Percentiles rank a stretch among this genome's conserved stretches.
phyloP scores from a whole-genome alignment of 1,284 basidiomycete species.

The Trichosporon sp. region DNA sequence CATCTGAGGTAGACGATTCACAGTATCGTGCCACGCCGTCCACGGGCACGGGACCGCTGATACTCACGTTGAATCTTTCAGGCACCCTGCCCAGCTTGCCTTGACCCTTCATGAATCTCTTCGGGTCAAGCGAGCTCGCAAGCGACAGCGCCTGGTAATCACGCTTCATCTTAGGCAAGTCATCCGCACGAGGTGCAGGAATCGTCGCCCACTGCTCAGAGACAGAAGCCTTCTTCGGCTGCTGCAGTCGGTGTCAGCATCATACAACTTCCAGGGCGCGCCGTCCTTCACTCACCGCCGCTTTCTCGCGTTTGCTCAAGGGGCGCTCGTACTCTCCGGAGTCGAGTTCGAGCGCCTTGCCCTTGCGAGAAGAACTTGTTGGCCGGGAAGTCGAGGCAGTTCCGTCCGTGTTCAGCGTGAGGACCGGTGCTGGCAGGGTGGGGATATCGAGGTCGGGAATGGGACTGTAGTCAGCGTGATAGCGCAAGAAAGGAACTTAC shows the following conservation, averaged over 20 bases:
- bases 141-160: slow-evolving; percentile 92
- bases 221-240: slow-evolving; percentile 70
- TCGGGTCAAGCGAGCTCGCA: slow-evolving; percentile 91
- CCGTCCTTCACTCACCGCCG: slow-evolving; percentile 39
- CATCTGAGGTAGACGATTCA: background rate
- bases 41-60: background rate
- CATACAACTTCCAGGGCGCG: background rate
- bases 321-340: slow-evolving; percentile 60
- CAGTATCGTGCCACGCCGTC: background rate
- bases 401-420: slow-evolving; percentile 44
- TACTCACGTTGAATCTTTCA: slow-evolving; percentile 81
- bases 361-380: slow-evolving; percentile 21
- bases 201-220: slow-evolving; percentile 89
- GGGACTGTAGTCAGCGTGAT: slow-evolving; percentile 58
- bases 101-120: slow-evolving; percentile 88
- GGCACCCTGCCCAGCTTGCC: slow-evolving; percentile 73
- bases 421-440: slow-evolving; percentile 65
- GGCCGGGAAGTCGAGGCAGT: slow-evolving; percentile 34
- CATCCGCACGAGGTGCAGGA: slow-evolving; percentile 76
- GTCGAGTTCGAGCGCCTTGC: slow-evolving; percentile 42
- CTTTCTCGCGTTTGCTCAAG: slow-evolving; percentile 49
- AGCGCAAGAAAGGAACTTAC: slow-evolving; percentile 40
- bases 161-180: slow-evolving; percentile 78
- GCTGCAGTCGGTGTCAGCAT: slow-evolving; percentile 36
- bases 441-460: slow-evolving; percentile 54